Evolutionary conservation across 257 asterid genomes (phyloP).

Genomic region (Salvia splendens): DNA sequence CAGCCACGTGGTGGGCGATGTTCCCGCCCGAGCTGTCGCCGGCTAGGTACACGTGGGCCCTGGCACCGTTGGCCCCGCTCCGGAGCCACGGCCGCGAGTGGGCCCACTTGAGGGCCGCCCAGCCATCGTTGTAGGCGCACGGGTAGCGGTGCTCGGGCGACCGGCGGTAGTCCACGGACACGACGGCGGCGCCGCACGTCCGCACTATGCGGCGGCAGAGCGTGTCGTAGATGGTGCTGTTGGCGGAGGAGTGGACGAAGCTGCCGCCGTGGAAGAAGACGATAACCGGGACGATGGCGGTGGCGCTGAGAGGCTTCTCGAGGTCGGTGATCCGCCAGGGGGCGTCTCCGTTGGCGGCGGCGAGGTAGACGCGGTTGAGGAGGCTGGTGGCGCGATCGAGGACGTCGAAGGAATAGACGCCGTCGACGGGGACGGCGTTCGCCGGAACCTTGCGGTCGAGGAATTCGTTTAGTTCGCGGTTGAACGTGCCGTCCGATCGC

Average conservation of each 20-base stretch:
- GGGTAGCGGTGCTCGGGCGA: slow-evolving; percentile 83
- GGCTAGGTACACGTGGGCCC: slow-evolving; percentile 58
- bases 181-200: slow-evolving; percentile 67
- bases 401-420: slow-evolving; percentile 73
- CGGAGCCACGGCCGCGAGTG: slow-evolving; percentile 61
- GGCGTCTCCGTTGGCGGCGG: slow-evolving; percentile 37
- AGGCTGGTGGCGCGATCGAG: slow-evolving; percentile 69
- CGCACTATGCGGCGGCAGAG: slow-evolving; percentile 79
- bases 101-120: slow-evolving; percentile 80
- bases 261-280: slow-evolving; percentile 91
- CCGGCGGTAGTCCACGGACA: slow-evolving; percentile 73
- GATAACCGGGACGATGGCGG: slow-evolving; percentile 65
- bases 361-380: slow-evolving; percentile 61
- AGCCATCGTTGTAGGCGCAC: slow-evolving; percentile 81
- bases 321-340: slow-evolving; percentile 48
- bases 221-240: slow-evolving; percentile 78
- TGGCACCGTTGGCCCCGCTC: slow-evolving; percentile 44
- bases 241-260: slow-evolving; percentile 84
- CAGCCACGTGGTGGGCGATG: slow-evolving; percentile 81
- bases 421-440: slow-evolving; percentile 67
- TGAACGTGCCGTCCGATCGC: slow-evolving; percentile 83
- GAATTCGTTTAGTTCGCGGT: slow-evolving; percentile 72
- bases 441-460: slow-evolving; percentile 80
- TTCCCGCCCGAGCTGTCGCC: slow-evolving; percentile 94
- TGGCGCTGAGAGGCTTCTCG: slow-evolving; percentile 58